Evolutionary conservation across 208 protist species (phyloP).

Genomic region (Naegleria gruberi): DNA sequence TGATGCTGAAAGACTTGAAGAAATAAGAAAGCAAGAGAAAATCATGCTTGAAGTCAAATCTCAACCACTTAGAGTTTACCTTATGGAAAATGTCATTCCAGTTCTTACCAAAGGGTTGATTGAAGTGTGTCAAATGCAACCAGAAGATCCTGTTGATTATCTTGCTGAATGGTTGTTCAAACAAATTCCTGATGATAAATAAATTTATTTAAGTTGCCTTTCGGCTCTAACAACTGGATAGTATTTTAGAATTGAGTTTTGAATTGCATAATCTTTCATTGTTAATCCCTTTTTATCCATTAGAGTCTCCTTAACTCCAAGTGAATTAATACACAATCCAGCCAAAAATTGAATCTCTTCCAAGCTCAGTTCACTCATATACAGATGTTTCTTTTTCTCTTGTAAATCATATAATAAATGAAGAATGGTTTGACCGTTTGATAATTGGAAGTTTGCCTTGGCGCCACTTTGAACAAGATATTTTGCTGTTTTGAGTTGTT

Average conservation of each 20-base stretch:
- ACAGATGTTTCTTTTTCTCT: not conserved
- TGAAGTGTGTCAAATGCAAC: conserved; percentile 71
- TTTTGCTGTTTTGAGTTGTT: not conserved
- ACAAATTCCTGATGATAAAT: conserved; percentile 52
- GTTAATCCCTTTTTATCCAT: not conserved
- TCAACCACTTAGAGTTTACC: conserved; percentile 65
- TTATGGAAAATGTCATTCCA: conserved; percentile 79
- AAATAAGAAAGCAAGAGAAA: conserved; percentile 53
- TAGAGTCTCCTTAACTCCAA: not conserved
- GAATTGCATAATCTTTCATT: not conserved
- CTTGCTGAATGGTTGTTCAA: conserved; percentile 78
- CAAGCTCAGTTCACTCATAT: not conserved
- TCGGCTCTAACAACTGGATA: not conserved
- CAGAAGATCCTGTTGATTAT: conserved; percentile 84
- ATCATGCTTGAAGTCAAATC: conserved; percentile 66
- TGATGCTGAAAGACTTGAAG: conserved; percentile 28
- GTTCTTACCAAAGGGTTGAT: conserved; percentile 80
- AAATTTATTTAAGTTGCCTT: not conserved
- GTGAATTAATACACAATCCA: not conserved
- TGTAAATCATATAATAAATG: not conserved
- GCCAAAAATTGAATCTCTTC: not conserved
- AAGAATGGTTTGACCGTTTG: not conserved
- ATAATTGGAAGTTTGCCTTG: too few species aligned
- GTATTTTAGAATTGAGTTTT: not conserved
- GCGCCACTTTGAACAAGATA: not conserved